Percentiles rank a stretch among this genome's conserved stretches.
Evolutionary conservation across 371 early-diverging fungal species (phyloP).

Genomic region (Mucor velutinosus): DNA sequence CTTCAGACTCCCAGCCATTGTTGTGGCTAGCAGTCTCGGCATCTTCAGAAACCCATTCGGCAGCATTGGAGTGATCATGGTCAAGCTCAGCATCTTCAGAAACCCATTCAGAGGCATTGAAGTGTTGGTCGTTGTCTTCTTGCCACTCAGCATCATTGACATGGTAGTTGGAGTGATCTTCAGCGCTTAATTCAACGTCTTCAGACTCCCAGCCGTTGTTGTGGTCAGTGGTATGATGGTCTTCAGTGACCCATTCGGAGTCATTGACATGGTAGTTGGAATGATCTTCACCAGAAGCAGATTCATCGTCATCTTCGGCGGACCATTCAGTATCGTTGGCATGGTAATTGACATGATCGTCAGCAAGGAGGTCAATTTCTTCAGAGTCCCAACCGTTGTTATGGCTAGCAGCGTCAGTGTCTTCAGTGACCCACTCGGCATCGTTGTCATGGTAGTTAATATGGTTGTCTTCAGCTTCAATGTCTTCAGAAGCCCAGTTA

Average conservation of each 20-base stretch:
- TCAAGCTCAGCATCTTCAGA: neutral
- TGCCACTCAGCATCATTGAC: neutral
- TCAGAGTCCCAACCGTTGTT: constrained; percentile 22
- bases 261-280: constrained; percentile 10
- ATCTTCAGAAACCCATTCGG: constrained; percentile 1
- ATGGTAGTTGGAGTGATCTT: constrained; percentile 2
- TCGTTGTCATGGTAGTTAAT: constrained; percentile 5
- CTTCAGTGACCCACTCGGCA: constrained; percentile 16
- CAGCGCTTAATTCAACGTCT: constrained; percentile 3
- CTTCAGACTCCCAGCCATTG: constrained; percentile 19
- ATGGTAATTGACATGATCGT: constrained; percentile 7
- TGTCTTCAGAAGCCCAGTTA: constrained; percentile 13
- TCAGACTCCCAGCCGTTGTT: constrained; percentile 16
- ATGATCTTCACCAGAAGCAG: neutral
- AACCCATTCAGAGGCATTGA: constrained; percentile 2
- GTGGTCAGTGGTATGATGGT: neutral
- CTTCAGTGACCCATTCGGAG: constrained; percentile 18
- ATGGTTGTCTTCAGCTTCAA: constrained; percentile 5
- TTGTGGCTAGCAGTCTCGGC: constrained; percentile 1
- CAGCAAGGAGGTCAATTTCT: neutral
- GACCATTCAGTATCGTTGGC: constrained; percentile 24
- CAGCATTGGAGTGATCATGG: constrained; percentile 11
- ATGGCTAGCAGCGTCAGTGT: neutral
- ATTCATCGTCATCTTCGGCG: neutral
- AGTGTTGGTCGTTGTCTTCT: neutral